These are phyloP conservation scores for Stramenopiles sp. DNA, from an alignment of 352 stramenopile genomes.

Conservation along the genomic window DNA sequence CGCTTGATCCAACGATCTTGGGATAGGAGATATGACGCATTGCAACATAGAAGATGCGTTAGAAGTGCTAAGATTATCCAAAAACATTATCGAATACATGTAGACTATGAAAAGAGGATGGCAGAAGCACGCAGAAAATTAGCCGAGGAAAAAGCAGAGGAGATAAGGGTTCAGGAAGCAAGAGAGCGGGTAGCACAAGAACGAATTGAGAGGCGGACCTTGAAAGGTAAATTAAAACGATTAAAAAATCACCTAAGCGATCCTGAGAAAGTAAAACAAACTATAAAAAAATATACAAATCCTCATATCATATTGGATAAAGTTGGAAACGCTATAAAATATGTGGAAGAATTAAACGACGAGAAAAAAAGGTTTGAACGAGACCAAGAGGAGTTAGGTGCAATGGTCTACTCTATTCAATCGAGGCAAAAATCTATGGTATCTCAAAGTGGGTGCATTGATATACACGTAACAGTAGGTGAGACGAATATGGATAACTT, in stretches of 20 bases:
- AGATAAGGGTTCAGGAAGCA: neutral
- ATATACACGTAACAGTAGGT: neutral
- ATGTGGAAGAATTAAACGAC: neutral
- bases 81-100: constrained; percentile 1
- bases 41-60: neutral
- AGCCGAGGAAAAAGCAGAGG: neutral
- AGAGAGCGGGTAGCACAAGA: neutral
- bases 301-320: neutral
- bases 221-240: neutral
- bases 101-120: neutral
- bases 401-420: neutral
- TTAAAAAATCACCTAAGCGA: neutral
- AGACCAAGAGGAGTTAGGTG: neutral
- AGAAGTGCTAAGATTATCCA: neutral
- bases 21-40: neutral
- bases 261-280: neutral
- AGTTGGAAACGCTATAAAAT: neutral
- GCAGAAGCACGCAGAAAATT: neutral
- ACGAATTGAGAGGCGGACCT: neutral
- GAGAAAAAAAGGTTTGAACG: neutral
- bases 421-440: neutral
- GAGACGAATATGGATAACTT: neutral
- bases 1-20: neutral
- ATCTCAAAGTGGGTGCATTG: neutral
- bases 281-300: neutral